phyloP scores from a whole-genome alignment of 345 rosid species.

The Hibiscus mutabilis region DNA sequence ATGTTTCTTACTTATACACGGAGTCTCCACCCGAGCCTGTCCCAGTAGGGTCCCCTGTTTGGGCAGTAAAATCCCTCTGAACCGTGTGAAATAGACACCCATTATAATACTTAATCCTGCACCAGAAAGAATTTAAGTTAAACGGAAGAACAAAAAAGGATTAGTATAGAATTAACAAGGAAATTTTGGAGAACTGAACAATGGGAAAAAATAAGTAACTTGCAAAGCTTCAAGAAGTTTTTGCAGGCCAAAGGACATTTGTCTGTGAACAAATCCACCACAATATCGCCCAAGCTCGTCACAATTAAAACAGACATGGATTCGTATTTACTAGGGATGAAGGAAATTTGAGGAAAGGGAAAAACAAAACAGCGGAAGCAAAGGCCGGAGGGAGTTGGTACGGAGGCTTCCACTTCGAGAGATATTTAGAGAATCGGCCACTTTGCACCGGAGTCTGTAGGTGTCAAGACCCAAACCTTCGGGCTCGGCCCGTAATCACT shows the following conservation, averaged over 20 bases:
- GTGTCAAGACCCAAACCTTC: not conserved
- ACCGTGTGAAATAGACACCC: conserved; percentile 86
- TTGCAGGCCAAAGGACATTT: conserved; percentile 82
- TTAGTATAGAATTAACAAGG: no score
- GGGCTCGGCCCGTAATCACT: not conserved
- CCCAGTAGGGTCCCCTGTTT: conserved; percentile 86
- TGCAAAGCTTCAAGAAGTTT: conserved; percentile 96
- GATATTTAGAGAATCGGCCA: not conserved
- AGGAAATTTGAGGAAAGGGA: not conserved
- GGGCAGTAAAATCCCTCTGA: conserved; percentile 81
- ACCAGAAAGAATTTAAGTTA: not conserved
- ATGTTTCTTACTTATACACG: conserved; percentile 56
- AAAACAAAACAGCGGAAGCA: no score
- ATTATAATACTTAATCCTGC: conserved; percentile 84
- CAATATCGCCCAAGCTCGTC: conserved; percentile 82
- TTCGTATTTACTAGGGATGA: not conserved
- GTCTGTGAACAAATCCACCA: conserved; percentile 54
- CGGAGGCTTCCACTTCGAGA: not conserved
- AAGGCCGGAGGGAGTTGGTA: no score
- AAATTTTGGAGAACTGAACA: not conserved
- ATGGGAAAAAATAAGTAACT: conserved; percentile 24
- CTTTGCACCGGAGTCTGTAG: not conserved
- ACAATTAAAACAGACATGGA: conserved; percentile 72
- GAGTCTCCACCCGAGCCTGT: conserved; percentile 79
- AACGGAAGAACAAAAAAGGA: no score